A percentile compares a stretch with the other conserved stretches of the same genome.
Conservation (phyloP, 495 filamentous ascomycete genomes). For the Aspergillus heteromorphus region DNA sequence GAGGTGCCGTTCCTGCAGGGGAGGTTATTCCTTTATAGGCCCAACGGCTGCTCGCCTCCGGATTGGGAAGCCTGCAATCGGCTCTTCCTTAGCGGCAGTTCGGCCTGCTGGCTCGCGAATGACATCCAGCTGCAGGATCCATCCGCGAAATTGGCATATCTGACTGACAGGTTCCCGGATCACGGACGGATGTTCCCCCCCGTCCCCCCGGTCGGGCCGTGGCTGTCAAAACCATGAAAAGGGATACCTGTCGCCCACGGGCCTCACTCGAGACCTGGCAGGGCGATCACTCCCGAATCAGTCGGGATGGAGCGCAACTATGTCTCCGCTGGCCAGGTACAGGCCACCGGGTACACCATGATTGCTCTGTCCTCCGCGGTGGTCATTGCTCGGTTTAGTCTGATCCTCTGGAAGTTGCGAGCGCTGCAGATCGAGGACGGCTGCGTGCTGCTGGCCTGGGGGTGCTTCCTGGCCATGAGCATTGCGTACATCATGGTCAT, state of each 20-base stretch:
- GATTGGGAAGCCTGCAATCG: background rate
- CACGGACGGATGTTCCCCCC: background rate
- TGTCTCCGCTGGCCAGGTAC: conserved; percentile 12
- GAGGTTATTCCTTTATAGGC: background rate
- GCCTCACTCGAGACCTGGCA: background rate
- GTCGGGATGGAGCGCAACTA: conserved; percentile 1
- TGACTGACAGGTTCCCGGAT: background rate
- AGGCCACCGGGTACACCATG: conserved; percentile 21
- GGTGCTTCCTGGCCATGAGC: conserved; percentile 26
- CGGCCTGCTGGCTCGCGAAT: background rate
- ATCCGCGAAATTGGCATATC: too few relatives aligned
- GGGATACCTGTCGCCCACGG: background rate
- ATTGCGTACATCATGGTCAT: conserved; percentile 32
- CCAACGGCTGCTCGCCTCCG: background rate
- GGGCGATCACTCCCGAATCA: background rate
- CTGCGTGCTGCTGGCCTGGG: conserved; percentile 22
- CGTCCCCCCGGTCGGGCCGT: too few relatives aligned
- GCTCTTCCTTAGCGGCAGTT: background rate
- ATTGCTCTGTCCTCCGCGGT: conserved; percentile 25
- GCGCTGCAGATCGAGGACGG: conserved; percentile 20
- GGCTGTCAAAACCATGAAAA: background rate
- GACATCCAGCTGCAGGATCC: background rate
- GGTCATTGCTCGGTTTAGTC: conserved; percentile 17
- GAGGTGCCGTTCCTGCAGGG: background rate
- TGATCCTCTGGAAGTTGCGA: conserved; percentile 12